Evolutionary conservation across 1,139 yeast species (phyloP), one percentile per base, ranked within the genome.

Genomic region (Geotrichum cucujoidarum): DNA sequence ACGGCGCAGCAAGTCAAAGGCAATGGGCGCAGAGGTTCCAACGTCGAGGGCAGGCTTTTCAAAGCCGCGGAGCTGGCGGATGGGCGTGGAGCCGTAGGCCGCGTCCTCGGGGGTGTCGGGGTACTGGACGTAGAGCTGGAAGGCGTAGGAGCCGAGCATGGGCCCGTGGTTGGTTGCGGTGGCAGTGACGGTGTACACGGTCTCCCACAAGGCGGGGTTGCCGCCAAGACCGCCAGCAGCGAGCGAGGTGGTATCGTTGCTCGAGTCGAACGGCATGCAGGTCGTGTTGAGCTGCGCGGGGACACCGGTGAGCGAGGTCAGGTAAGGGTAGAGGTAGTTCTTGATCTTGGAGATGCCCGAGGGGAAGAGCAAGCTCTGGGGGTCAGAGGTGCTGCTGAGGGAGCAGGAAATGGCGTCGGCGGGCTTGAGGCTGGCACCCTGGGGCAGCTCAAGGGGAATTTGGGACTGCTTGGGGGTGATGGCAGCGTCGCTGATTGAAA

Each of bases 141-240:
- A 75, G 21, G 76, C 83, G 53, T 71, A 74, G 2, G 74, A 75
- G 0, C 84, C 85, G 32, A 66, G 68, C 35, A 61, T 59, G 21
- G 70, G 69, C 0, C 86, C 86, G 27, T 67, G 71, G 59, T 80
- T 80, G 39, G 69, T 68, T 17, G 79, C 71, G 33, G 64, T 65
- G 2, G 74, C 82, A 41, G 67, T 64, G 7, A 78, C 81, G 41
- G 70, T 64, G 60, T 77, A 79, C 43, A 77, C 65, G 11, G 57
- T 58, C 29, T 70, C 70, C 72, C 74, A 73, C 37, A 72, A 61
- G 2, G 70, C 72, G 11, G 71, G 72, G 56, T 71, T 68, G 1
- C 77, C 77, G 1, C 84, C 85, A 31, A 76, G 62, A 0, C 78
- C 82, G 24, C 83, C 83, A 2, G 84, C 84, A n/a, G 80, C 69